These are phyloP conservation scores for Dothistroma septosporum DNA, from an alignment of 2,329 filamentous ascomycete species.

Conservation along the genomic window DNA sequence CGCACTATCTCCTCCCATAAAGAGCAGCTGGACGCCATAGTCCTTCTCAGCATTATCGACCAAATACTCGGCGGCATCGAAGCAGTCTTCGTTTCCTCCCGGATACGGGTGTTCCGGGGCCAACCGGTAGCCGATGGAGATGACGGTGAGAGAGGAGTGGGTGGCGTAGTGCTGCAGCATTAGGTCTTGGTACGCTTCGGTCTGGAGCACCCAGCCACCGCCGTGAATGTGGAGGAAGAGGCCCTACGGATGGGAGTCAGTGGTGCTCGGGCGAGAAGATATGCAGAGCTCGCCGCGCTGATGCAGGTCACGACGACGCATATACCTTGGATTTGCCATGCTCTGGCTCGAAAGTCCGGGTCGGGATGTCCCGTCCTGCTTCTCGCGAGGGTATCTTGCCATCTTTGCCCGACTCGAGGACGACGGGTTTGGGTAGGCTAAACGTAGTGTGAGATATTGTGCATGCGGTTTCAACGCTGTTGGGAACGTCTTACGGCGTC, in stretches of 20 bases:
- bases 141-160: conserved; percentile 44
- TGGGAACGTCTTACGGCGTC: conserved; percentile 34
- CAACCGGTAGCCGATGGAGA: conserved; percentile 57
- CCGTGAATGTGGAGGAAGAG: conserved; percentile 56
- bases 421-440: conserved; percentile 35
- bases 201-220: conserved; percentile 46
- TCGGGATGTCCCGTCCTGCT: conserved; percentile 48
- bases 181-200: conserved; percentile 43
- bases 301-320: neutral
- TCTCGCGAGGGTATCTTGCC: conserved; percentile 52
- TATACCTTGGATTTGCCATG: conserved; percentile 32
- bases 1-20: conserved; percentile 50
- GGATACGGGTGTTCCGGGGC: conserved; percentile 59
- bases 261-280: neutral
- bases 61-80: conserved; percentile 54
- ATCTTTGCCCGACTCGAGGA: conserved; percentile 47
- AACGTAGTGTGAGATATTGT: neutral
- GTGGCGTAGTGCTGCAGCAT: conserved; percentile 51
- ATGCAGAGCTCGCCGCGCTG: neutral
- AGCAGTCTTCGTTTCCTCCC: conserved; percentile 52
- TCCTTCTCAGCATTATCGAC: conserved; percentile 44
- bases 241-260: conserved; percentile 2
- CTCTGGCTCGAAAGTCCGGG: conserved; percentile 50
- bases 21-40: conserved; percentile 41
- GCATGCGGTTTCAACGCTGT: neutral